These are phyloP conservation scores for Chalara sp. DNA, from an alignment of 2,329 filamentous ascomycete genomes.

Conservation along the genomic window DNA sequence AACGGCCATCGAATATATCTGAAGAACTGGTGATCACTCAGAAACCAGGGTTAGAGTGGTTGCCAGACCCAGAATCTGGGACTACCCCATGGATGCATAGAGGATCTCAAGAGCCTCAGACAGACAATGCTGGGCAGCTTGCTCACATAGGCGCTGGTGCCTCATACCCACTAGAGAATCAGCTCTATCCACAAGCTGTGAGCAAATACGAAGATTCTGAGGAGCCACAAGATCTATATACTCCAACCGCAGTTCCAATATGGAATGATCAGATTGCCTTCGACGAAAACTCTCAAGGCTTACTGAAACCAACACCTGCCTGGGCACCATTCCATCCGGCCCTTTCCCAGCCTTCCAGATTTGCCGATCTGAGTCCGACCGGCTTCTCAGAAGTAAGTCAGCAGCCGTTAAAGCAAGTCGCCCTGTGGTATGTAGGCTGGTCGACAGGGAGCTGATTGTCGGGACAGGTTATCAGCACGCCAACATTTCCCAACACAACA, in stretches of 20 bases:
- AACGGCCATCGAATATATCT: conserved; percentile 11
- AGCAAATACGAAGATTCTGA: conserved; percentile 12
- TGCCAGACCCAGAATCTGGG: conserved; percentile 9
- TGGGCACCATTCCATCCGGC: conserved; percentile 23
- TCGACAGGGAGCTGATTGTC: neutral
- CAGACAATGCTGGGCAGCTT: neutral
- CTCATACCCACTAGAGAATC: neutral
- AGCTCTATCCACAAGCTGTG: conserved; percentile 7
- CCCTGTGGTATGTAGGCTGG: neutral
- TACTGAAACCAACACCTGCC: conserved; percentile 14
- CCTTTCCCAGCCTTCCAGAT: conserved; percentile 21
- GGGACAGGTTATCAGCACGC: neutral
- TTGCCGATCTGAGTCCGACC: conserved; percentile 15
- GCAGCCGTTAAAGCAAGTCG: neutral
- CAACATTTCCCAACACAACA: conserved; percentile 6
- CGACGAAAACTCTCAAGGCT: conserved; percentile 10
- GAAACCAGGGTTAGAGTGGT: conserved; percentile 18
- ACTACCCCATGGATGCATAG: neutral
- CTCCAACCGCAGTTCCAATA: conserved; percentile 13
- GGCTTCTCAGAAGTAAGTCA: conserved; percentile 17
- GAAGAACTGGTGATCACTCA: conserved; percentile 19
- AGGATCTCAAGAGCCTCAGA: neutral
- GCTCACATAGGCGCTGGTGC: neutral
- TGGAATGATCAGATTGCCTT: conserved; percentile 21
- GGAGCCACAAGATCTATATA: conserved; percentile 13